Evolutionary conservation across 2,329 filamentous ascomycete species (phyloP), one percentile per base, ranked within the genome.

Genomic region (Cladorrhinum sp.): DNA sequence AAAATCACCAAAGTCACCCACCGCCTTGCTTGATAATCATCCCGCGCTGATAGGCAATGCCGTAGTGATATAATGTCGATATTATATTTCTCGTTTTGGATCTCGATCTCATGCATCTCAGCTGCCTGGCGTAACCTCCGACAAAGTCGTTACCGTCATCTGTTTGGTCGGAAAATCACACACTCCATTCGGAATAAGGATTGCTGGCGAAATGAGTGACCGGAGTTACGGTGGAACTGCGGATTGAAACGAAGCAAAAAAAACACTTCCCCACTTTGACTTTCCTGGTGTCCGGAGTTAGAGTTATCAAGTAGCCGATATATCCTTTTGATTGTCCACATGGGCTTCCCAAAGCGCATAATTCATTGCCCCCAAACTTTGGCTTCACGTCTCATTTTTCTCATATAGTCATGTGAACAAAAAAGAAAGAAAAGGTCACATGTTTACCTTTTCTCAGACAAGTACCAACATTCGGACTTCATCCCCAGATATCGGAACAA

Each of bases 211-310:
- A 27, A 16, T 50, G 18, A 53, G 24, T 53, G 50, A 36, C 25
- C 25, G 50, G 36, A 32, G n/a, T 52, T 27, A 29, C 25, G 25
- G 25, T 29, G 25, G 25, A 29, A 29, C 25, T 29, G 4, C 10
- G 9, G 12, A 5, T n/a, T n/a, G n/a, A n/a, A n/a, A n/a, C n/a
- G n/a, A n/a, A n/a, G n/a, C n/a, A n/a, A 3, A 20, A 20, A 22
- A 22, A 50, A 25, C 49, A 38, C 25, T 53, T 53, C 50, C 50
- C 50, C 50, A 53, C 50, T 32, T 22, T 27, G 20, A 12, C 10
- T 12, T 53, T 32, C 27, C 36, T 27, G 50, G 36, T 32, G 36
- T 53, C 50, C 50, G 50, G 27, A 53, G 50, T 38, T 49, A 36
- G 9, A 36, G 32, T 36, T 36, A 36, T 16, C 32, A 36, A 36